Base-by-base conservation (phyloP, 768 basidiomycete species). In the Tulasnella sp. region DNA sequence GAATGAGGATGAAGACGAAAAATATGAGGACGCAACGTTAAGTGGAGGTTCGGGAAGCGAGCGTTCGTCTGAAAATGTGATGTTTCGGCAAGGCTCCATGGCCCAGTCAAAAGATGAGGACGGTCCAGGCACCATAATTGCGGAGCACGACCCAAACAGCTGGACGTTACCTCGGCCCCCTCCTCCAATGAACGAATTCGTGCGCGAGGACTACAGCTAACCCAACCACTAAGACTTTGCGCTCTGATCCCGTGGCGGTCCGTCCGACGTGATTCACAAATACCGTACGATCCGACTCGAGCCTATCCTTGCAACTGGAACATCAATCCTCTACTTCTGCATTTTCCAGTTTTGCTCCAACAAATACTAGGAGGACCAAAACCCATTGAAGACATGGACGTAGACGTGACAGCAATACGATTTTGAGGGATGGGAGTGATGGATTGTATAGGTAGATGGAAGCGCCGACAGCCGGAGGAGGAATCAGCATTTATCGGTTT, bases 231-330 rank as follows among this genome's bases (percentile, higher is more conserved):
- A 44, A 42, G 62, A 79, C 19, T 72, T 79, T 34, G 48, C 72
- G 16, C 71, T 79, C 3, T 79, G 78, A 71, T 44, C 42, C 39
- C 78, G 78, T 3, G 78, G 78, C 72, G 78, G 73, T 72, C 78
- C 78, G 27, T 79, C 42, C 78, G 78, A 79, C 71, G 74, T 79
- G 78, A 79, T 79, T 31, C 44, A 38, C 62, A 79, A 73, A n/a
- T 79, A 44, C 78, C 31, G 71, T 79, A 72, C 71, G 68, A 72
- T 52, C 10, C 78, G 31, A 38, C 24, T 8, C 68, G 78, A 14
- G 78, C 6, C 46, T 79, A 34, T 68, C 62, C 14, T n/a, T 68
- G 34, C 62, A 68, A 68, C 21, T 31, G 62, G 39, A 74, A 34
- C 73, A 68, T 34, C 62, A 68, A n/a, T 68, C 14, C 62, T 68